Conservation (phyloP, 257 asterid genomes). For the Apocynum venetum region DNA sequence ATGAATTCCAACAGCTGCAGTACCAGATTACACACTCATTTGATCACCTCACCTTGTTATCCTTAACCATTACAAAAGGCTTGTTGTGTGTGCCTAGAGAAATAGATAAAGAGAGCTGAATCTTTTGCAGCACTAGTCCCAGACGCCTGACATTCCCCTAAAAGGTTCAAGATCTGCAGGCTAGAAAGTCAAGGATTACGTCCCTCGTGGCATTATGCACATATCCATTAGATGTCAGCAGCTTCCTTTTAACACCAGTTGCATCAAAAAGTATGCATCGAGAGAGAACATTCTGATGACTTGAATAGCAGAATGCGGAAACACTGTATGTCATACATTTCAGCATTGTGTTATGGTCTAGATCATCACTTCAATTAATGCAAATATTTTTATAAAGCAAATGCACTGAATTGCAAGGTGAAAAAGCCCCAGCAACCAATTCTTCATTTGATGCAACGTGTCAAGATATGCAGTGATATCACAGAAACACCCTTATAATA, state of each 20-base stretch:
- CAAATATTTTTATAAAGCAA: background rate
- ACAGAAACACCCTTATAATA: background rate
- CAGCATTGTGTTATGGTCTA: background rate
- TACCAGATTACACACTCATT: background rate
- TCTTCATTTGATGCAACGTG: background rate
- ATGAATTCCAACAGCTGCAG: background rate
- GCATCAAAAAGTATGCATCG: background rate
- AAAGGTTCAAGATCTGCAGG: background rate
- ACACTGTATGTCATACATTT: background rate
- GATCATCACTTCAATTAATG: background rate
- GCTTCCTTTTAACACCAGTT: conserved; percentile 5
- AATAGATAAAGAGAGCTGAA: conserved; percentile 5
- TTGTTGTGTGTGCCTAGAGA: background rate
- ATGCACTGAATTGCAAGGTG: background rate
- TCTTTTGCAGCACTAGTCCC: conserved; percentile 4
- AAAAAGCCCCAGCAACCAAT: background rate
- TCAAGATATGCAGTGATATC: background rate
- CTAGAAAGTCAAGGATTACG: background rate
- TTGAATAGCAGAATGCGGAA: background rate
- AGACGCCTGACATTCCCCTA: background rate
- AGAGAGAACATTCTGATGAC: background rate
- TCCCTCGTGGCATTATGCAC: background rate
- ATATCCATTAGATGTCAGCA: background rate
- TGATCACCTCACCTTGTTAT: background rate
- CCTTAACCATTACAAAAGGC: background rate